Evolutionary conservation across 495 filamentous ascomycete genomes (phyloP), one percentile per base, ranked within the genome.

Genomic region (Penicillium waksmanii): DNA sequence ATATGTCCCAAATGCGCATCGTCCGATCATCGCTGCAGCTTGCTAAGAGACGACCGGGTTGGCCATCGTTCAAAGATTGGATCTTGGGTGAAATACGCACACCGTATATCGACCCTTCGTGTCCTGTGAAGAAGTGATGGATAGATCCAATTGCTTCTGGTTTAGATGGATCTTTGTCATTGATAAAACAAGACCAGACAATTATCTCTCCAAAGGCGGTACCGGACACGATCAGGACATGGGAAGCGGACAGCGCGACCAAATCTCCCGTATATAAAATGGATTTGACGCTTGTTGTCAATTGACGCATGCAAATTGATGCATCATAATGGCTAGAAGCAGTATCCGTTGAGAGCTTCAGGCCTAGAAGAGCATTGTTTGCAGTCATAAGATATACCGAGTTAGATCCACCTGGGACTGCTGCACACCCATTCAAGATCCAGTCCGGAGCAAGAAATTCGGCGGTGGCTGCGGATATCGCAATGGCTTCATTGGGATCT

Each of bases 1-100:
- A 82, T 18, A 98, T 83, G 62, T 97, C 86, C 96, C 96, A 98
- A 0, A 98, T 74, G 33, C 92, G 80, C 31, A 99, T 86, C 0
- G 93, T 96, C 51, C 95, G 82, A 72, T 99, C 95, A 72, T 99
- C 95, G 63, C 94, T 97, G 66, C 95, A 99, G 57, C 92, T 97
- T 23, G 90, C 89, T 3, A 99, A 74, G 12, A 96, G 60, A 44
- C 90, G 80, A 18, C 74, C 73, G 18, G 71, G 67, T 9, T 65
- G 60, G 10, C 69, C 74, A 5, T 64, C 61, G n/a, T 66, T 69
- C 5, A 73, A 55, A 11, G 67, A 61, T 10, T 64, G 55, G 5
- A 93, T 76, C 36, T 77, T 69, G 0, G 83, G 79, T 0, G 92
- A 97, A 23, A 97, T 89, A 9, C 82, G 79, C 11, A 98, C 87